Evolutionary conservation across 2,329 filamentous ascomycete species (phyloP), one percentile per base, ranked within the genome.

Genomic region (Calonectria pseudoturangicola): DNA sequence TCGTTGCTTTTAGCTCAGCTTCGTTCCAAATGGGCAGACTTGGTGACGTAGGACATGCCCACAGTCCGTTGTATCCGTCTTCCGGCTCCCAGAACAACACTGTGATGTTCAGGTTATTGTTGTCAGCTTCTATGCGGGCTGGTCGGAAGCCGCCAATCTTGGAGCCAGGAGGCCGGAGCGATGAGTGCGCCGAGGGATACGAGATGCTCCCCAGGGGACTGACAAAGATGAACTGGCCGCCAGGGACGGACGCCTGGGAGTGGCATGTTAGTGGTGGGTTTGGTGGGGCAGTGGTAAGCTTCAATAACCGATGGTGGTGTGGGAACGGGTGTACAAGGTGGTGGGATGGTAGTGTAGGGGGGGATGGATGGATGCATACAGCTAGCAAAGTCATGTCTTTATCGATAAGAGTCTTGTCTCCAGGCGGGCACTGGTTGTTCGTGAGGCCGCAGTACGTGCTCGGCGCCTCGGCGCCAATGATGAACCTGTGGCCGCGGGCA

Each of bases 161-260:
- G 9, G 90, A 87, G 12, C 90, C 91, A 0, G 82, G 73, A 0
- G 91, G 90, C 6, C 88, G 87, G 69, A 78, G 83, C 2, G 81
- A 82, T 0, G 89, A 91, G 83, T 93, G 90, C 0, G 91, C 86
- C 25, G 78, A 74, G 0, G 90, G 90, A 83, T 89, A 93, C 68
- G 86, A 84, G 70, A 93, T 81, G 12, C 86, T 84, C 7, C 92
- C 92, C 30, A 86, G 81, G 4, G 87, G 84, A 3, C 83, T 84
- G 70, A 93, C 86, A 81, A 90, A 93, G 76, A 92, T 86, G 70
- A 86, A 83, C 77, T 94, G 92, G 30, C 92, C 92, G 33, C 92
- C 92, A 6, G 92, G 91, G 5, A 93, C 92, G 36, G 86, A 79
- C 39, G 90, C 87, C 83, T 86, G 12, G 27, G 10, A 21, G 21